Evolutionary conservation across 1,284 basidiomycete genomes (phyloP).

Genomic region (Ustilago tritici): DNA sequence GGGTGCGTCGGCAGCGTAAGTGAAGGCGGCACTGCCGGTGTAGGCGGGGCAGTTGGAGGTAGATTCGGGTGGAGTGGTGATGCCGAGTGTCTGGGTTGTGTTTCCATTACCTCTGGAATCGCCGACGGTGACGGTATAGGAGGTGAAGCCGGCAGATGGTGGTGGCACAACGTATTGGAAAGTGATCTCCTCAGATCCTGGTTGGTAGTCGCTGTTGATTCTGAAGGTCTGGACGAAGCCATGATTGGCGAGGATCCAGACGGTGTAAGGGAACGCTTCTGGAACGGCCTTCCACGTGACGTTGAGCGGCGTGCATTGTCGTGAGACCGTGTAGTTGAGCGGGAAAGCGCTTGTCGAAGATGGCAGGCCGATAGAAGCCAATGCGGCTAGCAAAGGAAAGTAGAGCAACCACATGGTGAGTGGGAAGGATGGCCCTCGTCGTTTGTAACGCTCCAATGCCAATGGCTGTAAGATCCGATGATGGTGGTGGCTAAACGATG

Average conservation of each 20-base stretch:
- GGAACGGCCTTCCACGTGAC: constrained; percentile 46
- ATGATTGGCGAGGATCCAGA: constrained; percentile 48
- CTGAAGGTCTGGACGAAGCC: constrained; percentile 46
- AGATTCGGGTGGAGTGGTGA: constrained; percentile 24
- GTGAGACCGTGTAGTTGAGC: constrained; percentile 40
- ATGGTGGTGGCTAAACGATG: background rate
- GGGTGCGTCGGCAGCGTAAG: constrained; percentile 46
- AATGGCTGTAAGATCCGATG: background rate
- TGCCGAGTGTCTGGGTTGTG: constrained; percentile 34
- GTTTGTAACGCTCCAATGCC: background rate
- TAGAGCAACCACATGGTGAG: constrained; percentile 22
- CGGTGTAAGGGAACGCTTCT: constrained; percentile 48
- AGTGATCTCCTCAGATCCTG: constrained; percentile 36
- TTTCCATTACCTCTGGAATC: constrained; percentile 55
- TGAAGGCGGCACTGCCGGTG: constrained; percentile 36
- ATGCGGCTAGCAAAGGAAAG: constrained; percentile 10
- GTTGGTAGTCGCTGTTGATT: constrained; percentile 53
- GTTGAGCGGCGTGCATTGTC: constrained; percentile 58
- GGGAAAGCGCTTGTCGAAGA: constrained; percentile 18
- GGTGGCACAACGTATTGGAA: constrained; percentile 56
- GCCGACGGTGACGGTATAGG: constrained; percentile 44
- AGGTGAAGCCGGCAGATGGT: constrained; percentile 32
- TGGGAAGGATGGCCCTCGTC: background rate
- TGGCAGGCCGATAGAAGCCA: constrained; percentile 18
- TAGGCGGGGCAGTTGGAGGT: constrained; percentile 40